Conservation (phyloP, 2,329 filamentous ascomycete genomes). For the Alternaria metachromatica region DNA sequence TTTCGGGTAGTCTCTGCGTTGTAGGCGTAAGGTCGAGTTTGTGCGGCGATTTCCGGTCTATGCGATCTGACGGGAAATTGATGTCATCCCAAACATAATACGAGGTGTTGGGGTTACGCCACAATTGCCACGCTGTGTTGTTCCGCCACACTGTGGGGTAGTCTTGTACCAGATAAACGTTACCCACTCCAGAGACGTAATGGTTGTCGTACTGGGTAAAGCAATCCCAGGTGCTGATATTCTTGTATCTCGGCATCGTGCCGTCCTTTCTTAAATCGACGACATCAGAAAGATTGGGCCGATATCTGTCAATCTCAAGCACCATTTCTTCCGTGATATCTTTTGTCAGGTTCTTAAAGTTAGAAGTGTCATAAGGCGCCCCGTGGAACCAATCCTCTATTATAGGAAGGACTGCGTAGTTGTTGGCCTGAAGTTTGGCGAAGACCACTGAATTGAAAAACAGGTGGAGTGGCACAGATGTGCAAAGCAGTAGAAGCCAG, state of each 20-base stretch:
- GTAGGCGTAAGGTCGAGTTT: background rate
- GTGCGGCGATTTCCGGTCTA: background rate
- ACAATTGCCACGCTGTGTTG: background rate
- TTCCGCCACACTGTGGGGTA: constrained; percentile 13
- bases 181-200: constrained; percentile 18
- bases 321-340: background rate
- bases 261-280: background rate
- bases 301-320: background rate
- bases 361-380: constrained; percentile 9
- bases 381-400: constrained; percentile 20
- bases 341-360: background rate
- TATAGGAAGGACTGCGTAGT: constrained; percentile 16
- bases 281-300: background rate
- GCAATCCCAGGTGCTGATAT: constrained; percentile 7
- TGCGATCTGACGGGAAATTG: background rate
- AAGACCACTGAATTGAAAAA: constrained; percentile 27
- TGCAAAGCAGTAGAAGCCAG: constrained; percentile 10
- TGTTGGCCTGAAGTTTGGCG: constrained; percentile 23
- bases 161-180: constrained; percentile 19
- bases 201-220: constrained; percentile 16
- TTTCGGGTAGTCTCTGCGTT: background rate
- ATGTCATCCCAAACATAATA: background rate
- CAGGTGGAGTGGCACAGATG: constrained; percentile 24
- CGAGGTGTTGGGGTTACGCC: background rate
- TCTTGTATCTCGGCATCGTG: background rate